These are phyloP conservation scores for Epicoccum sorghinum DNA, from an alignment of 2,329 filamentous ascomycete species.

Conservation along the genomic window DNA sequence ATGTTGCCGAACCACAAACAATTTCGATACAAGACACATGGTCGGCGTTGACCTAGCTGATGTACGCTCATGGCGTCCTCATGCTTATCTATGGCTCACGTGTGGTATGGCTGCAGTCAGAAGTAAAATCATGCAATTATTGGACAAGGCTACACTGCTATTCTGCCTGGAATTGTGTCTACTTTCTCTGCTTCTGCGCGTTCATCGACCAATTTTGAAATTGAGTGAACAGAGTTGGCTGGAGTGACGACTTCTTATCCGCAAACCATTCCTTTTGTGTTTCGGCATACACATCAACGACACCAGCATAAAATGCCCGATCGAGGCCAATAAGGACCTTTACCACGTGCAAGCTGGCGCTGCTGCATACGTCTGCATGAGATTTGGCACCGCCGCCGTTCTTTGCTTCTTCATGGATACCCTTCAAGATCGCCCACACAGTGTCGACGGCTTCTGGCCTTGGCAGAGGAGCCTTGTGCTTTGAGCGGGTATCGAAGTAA, in stretches of 20 bases:
- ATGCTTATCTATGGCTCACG: no score
- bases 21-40: no score
- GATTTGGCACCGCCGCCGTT: slow-evolving; percentile 69
- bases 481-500: slow-evolving; percentile 69
- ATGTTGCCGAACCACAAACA: no score
- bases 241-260: slow-evolving; percentile 50
- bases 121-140: background rate
- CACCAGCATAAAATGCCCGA: slow-evolving; percentile 43
- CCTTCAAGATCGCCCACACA: slow-evolving; percentile 64
- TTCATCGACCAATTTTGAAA: slow-evolving; percentile 54
- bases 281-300: slow-evolving; percentile 51
- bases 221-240: slow-evolving; percentile 53
- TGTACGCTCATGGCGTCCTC: no score
- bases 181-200: slow-evolving; percentile 34
- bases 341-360: slow-evolving; percentile 70
- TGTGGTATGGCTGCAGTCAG: background rate
- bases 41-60: no score
- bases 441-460: slow-evolving; percentile 51
- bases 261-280: slow-evolving; percentile 53
- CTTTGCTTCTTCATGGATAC: slow-evolving; percentile 71
- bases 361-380: slow-evolving; percentile 77
- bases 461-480: slow-evolving; percentile 54
- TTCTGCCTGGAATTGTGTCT: slow-evolving; percentile 5
- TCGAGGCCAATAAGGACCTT: slow-evolving; percentile 64
- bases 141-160: background rate